Percentiles rank a stretch among this genome's conserved stretches.
Conservation (phyloP, 192 early-diverging fungal species). For the Podila horticola region DNA sequence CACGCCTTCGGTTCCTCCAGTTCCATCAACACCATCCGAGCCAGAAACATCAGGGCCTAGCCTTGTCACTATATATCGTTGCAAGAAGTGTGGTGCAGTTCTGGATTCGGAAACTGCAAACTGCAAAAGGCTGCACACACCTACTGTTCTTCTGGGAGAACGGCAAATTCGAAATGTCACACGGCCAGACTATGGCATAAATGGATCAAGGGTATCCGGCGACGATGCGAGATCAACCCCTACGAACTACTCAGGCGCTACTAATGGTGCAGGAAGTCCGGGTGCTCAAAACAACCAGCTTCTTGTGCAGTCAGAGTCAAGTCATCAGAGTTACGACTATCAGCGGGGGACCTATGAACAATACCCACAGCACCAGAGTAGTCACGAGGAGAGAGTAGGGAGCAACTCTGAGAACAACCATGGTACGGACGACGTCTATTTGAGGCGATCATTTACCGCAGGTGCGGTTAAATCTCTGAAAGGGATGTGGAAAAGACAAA, state of each 20-base stretch:
- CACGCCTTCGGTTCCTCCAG: not conserved
- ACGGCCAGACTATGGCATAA: not conserved
- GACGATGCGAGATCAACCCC: not conserved
- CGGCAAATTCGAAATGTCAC: constrained; percentile 11
- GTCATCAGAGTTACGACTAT: not conserved
- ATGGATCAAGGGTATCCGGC: not conserved
- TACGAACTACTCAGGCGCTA: no score
- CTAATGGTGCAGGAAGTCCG: no score
- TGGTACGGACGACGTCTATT: constrained; percentile 25
- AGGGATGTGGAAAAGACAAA: constrained; percentile 21
- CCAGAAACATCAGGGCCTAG: not conserved
- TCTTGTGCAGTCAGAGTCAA: not conserved
- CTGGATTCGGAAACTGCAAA: constrained; percentile 29
- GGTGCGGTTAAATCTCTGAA: constrained; percentile 11
- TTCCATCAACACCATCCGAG: not conserved
- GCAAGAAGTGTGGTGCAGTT: constrained; percentile 18
- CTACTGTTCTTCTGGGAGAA: not conserved
- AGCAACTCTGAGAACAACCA: constrained; percentile 15
- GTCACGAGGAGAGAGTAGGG: not conserved
- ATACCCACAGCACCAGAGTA: not conserved
- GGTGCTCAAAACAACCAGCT: not conserved
- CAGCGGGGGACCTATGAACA: not conserved
- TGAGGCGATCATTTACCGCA: constrained; percentile 25
- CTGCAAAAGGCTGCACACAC: constrained; percentile 24
- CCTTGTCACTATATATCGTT: constrained; percentile 17